Evolutionary conservation across 2,329 filamentous ascomycete genomes (phyloP), one percentile per base, ranked within the genome.

Genomic region (Colletotrichum tamarilloi): DNA sequence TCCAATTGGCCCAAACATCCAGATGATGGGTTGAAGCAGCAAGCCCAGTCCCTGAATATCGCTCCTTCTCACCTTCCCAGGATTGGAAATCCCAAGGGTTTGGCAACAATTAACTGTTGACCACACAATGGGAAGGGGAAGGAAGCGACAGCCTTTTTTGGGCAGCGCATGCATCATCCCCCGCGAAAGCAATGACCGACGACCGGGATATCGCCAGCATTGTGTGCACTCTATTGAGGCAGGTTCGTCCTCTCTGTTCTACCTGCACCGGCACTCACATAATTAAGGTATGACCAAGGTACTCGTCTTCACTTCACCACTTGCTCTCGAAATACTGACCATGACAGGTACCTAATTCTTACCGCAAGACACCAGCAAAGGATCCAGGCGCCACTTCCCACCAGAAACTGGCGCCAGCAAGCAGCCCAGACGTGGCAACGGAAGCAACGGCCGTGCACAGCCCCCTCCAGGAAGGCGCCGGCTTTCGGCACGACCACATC

Each of bases 401-500:
- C 52, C 12, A 58, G 58, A 68, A 53, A 58, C 52, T 38, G 19
- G 64, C 58, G 38, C 64, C 58, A 72, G 28, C 58, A 32, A 26
- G 46, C 26, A 19, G 57, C 30, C 63, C 58, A 53, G 46, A 59
- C 53, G 66, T 72, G 69, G 69, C 69, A 67, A 55, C 59, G 69
- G 69, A 59, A 59, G 22, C 16, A 19, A 64, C 66, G 53, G 69
- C 59, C 59, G 59, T 69, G 69, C 69, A 72, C 66, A 63, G 69
- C 69, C 69, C 57, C 59, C 52, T n/a, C 11, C 30, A 35, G 46
- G 49, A 46, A 58, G 42, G 24, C 58, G 53, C 42, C 59, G 65
- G 66, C 52, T 32, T 28, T 72, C 65, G 69, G 69, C 66, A 55
- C 30, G n/a, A 53, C 19, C 38, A 24, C n/a, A 42, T n/a, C 26